Evolutionary conservation across 495 filamentous ascomycete genomes (phyloP).

Genomic region (Lophiotrema nucula): DNA sequence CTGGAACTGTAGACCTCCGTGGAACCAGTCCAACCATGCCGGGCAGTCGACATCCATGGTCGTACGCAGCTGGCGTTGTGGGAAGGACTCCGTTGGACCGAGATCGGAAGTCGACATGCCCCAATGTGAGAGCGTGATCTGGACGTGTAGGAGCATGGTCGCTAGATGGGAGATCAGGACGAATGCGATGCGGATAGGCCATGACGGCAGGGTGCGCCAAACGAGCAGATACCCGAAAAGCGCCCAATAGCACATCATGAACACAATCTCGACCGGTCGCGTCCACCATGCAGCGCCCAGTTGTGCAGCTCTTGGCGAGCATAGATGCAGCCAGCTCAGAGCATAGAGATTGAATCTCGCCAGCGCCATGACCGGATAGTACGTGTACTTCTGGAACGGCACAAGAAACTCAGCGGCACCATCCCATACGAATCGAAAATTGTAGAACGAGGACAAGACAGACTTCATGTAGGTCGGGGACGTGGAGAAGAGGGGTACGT

Average conservation of each 20-base stretch:
- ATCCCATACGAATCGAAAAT: slow-evolving; percentile 49
- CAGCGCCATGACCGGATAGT: slow-evolving; percentile 53
- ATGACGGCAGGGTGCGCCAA: slow-evolving; percentile 46
- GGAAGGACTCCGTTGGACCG: slow-evolving; percentile 49
- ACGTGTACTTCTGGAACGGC: slow-evolving; percentile 48
- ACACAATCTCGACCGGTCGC: slow-evolving; percentile 46
- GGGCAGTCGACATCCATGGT: slow-evolving; percentile 54
- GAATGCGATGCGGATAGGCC: slow-evolving; percentile 47
- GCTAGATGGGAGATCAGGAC: slow-evolving; percentile 49
- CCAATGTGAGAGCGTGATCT: slow-evolving; percentile 55
- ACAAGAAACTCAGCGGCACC: slow-evolving; percentile 43
- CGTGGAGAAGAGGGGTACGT: slow-evolving; percentile 51
- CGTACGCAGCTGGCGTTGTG: slow-evolving; percentile 50
- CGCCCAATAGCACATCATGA: slow-evolving; percentile 48
- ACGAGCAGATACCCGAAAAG: slow-evolving; percentile 49
- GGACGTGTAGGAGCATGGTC: slow-evolving; percentile 52
- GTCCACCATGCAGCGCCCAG: slow-evolving; percentile 48
- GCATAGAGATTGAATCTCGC: slow-evolving; percentile 53
- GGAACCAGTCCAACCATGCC: slow-evolving; percentile 49
- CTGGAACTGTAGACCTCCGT: slow-evolving; percentile 53
- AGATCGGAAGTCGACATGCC: slow-evolving; percentile 51
- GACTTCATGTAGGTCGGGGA: slow-evolving; percentile 49
- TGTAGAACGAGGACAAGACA: slow-evolving; percentile 48
- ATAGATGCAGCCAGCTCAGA: slow-evolving; percentile 48
- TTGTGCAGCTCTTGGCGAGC: slow-evolving; percentile 40